phyloP scores from a whole-genome alignment of 768 basidiomycete species.

The Cantharellus anzutake region DNA sequence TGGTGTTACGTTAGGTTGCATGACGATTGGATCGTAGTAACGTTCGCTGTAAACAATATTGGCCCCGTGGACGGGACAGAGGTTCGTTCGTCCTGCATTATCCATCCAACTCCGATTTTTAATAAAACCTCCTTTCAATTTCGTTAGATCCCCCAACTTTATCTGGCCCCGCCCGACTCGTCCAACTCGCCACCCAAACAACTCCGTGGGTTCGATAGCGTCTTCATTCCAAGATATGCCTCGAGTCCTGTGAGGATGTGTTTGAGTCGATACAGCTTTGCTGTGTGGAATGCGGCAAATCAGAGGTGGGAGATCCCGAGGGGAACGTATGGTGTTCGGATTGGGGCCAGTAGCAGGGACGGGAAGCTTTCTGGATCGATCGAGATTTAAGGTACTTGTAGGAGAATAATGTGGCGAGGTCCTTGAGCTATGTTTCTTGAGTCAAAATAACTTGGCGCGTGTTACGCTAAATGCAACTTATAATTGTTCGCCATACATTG shows the following conservation, averaged over 20 bases:
- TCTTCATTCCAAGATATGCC: conserved; percentile 7
- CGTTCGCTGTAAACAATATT: conserved; percentile 10
- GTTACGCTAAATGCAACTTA: too few relatives aligned
- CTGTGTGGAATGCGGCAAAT: conserved; percentile 6
- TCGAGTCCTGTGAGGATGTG: conserved; percentile 1
- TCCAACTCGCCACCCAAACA: conserved; percentile 9
- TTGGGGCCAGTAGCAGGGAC: conserved; percentile 7
- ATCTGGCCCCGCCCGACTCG: conserved; percentile 10
- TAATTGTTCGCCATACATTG: too few relatives aligned
- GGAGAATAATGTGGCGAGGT: too few relatives aligned
- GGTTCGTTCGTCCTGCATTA: conserved; percentile 5
- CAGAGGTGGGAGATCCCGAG: conserved; percentile 6
- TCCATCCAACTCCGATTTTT: not conserved
- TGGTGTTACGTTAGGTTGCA: conserved; percentile 6
- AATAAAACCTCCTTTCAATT: too few relatives aligned
- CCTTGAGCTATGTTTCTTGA: too few relatives aligned
- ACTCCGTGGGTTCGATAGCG: conserved; percentile 12
- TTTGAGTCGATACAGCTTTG: conserved; percentile 6
- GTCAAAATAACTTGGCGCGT: too few relatives aligned
- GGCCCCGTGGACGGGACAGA: conserved; percentile 11
- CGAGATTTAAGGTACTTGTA: not conserved
- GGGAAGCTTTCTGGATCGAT: not conserved
- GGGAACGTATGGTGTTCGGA: not conserved
- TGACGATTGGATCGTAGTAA: conserved; percentile 1
- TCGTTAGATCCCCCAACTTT: conserved; percentile 21